Base-by-base conservation (phyloP, 2,329 filamentous ascomycete genomes). In the Fonsecaea multimorphosa region DNA sequence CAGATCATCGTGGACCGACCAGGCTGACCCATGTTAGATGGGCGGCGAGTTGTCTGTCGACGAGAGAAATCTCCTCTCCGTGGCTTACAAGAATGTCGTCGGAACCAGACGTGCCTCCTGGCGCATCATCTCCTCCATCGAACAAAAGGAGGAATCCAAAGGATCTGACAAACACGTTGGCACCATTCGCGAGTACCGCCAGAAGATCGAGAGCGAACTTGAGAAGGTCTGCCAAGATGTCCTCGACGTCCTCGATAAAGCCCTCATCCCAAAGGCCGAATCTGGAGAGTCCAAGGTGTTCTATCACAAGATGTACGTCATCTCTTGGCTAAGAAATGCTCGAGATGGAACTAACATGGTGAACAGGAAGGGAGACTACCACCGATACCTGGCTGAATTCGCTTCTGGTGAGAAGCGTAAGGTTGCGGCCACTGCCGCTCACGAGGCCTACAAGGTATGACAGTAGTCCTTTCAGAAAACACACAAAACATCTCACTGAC, bases 101-200 rank as follows among this genome's bases (percentile, higher is more conserved):
- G 94, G 95, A 77, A 96, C 95, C 79, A 91, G 94, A 82, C 94
- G 95, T 89, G 94, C 94, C 79, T 97, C 93, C 76, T 99, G 94
- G 94, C 90, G 94, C 84, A 98, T 99, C 84, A 96, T 99, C 84
- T 96, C 93, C 79, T 98, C 95, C 79, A 98, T 99, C 83, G 94
- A 98, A 86, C 94, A 98, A 84, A 98, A 98, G 90, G 94, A 98
- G 86, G 94, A 98, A 85, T 95, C 93, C 80, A 98, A 97, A 89
- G 94, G 94, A 79, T 92, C 91, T 73, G 92, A 96, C 78, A 94
- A 95, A 87, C 94, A 98, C 82, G 92, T 97, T 77, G 80, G 84
- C 75, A 93, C 91, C 82, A 98, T 98, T 85, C 91, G 91, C 80
- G 93, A 97, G 71, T 98, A 98, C 87, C 94, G 94, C 78, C 89